phyloP scores from a whole-genome alignment of 192 early-diverging fungal species.

The Backusella psychrophila region DNA sequence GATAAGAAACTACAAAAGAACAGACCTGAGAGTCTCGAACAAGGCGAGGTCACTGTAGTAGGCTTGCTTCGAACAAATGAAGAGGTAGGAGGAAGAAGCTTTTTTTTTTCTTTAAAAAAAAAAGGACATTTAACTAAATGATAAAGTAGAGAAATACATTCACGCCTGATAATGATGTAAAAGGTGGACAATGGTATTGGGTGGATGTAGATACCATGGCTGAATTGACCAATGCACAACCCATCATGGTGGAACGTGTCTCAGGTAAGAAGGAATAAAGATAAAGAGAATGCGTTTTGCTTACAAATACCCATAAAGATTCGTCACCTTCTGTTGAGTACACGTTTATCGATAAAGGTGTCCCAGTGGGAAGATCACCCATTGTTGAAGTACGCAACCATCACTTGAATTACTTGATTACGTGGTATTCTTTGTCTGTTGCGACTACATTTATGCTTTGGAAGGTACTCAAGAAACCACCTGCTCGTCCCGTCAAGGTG shows the following conservation, averaged over 20 bases:
- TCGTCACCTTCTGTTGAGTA: conserved; percentile 42
- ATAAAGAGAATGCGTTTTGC: background rate
- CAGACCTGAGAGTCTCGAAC: conserved; percentile 45
- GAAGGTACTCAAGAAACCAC: conserved; percentile 57
- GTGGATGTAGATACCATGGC: conserved; percentile 80
- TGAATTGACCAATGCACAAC: conserved; percentile 55
- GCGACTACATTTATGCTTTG: conserved; percentile 70
- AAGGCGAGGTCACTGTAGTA: conserved; percentile 60
- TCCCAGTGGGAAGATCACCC: conserved; percentile 71
- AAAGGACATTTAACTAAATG: no score
- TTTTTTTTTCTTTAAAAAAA: no score
- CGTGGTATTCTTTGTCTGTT: conserved; percentile 78
- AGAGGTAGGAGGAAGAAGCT: conserved; percentile 27
- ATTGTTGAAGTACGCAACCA: conserved; percentile 80
- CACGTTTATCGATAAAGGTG: conserved; percentile 49
- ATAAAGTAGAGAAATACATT: conserved; percentile 47
- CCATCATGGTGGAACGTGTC: conserved; percentile 77
- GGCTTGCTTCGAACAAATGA: conserved; percentile 65
- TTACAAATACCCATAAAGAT: conserved; percentile 25
- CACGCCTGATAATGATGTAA: conserved; percentile 58
- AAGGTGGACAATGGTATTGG: conserved; percentile 81
- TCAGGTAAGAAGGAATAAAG: conserved; percentile 39
- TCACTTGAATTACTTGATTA: conserved; percentile 85
- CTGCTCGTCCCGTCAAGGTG: conserved; percentile 15
- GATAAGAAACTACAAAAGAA: conserved; percentile 58